These are phyloP conservation scores for Hyaloscypha bicolor DNA, from an alignment of 495 filamentous ascomycete genomes.

Conservation along the genomic window DNA sequence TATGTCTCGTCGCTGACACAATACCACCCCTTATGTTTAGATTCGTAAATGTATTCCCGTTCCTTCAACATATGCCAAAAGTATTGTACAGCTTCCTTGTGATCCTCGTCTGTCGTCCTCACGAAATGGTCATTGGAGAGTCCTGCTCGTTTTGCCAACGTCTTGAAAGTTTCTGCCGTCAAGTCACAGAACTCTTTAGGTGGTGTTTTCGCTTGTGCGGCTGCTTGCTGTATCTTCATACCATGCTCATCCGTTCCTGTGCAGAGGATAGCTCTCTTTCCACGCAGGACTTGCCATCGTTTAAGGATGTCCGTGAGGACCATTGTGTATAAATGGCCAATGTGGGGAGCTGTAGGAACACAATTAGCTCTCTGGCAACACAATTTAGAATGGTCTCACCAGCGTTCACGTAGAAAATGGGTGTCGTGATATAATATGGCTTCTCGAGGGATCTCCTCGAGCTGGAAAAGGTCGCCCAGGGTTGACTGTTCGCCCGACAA, in stretches of 20 bases:
- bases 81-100: conserved; percentile 84
- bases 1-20: conserved; percentile 95
- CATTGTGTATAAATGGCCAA: conserved; percentile 94
- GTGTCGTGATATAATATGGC: conserved; percentile 94
- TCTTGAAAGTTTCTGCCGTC: conserved; percentile 65
- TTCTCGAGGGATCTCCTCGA: conserved; percentile 49
- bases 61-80: conserved; percentile 82
- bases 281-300: conserved; percentile 82
- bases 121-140: conserved; percentile 84
- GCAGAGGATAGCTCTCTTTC: conserved; percentile 68
- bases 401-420: conserved; percentile 99
- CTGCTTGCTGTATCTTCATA: conserved; percentile 94
- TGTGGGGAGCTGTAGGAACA: conserved; percentile 74
- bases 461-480: conserved; percentile 21
- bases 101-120: conserved; percentile 81
- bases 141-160: conserved; percentile 66
- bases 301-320: conserved; percentile 89
- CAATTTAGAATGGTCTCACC: conserved; percentile 47
- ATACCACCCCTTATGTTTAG: conserved; percentile 94
- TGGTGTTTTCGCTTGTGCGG: conserved; percentile 56
- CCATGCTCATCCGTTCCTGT: conserved; percentile 99
- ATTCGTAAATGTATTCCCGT: conserved; percentile 78
- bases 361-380: not conserved
- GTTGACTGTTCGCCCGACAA: conserved; percentile 9
- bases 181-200: conserved; percentile 61